These are phyloP conservation scores for Jatropha multifida DNA, from an alignment of 441 rosid species.

Conservation along the genomic window DNA sequence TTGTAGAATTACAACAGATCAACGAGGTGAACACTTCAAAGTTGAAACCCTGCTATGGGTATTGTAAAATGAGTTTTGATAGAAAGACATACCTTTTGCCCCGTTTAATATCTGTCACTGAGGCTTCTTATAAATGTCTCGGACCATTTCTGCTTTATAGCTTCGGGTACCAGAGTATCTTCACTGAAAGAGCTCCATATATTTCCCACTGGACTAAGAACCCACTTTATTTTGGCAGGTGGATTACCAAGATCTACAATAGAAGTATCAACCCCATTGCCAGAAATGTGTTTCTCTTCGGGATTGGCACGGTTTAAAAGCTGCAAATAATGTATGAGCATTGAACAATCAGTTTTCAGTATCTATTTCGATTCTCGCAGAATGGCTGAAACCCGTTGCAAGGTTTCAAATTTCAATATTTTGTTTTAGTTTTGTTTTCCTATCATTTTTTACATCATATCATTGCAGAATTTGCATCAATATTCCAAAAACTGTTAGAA, in stretches of 20 bases:
- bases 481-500: conserved; percentile 13
- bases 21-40: neutral
- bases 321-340: conserved; percentile 22
- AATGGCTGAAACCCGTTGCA: no score
- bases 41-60: no score
- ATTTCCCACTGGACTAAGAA: conserved; percentile 41
- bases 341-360: no score
- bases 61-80: neutral
- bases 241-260: conserved; percentile 22
- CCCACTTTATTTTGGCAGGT: conserved; percentile 52
- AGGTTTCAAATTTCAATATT: neutral
- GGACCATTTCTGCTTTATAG: conserved; percentile 44
- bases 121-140: conserved; percentile 37
- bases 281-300: conserved; percentile 12
- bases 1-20: neutral
- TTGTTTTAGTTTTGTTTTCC: neutral
- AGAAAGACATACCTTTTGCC: conserved; percentile 12
- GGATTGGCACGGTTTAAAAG: conserved; percentile 22
- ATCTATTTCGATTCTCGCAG: no score
- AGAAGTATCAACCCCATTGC: conserved; percentile 21
- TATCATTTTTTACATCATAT: conserved; percentile 8
- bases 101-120: conserved; percentile 20
- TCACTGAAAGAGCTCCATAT: conserved; percentile 38
- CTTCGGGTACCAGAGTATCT: conserved; percentile 40
- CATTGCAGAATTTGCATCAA: neutral